phyloP scores from a whole-genome alignment of 2,329 filamentous ascomycete genomes.

The Saccharata proteae region DNA sequence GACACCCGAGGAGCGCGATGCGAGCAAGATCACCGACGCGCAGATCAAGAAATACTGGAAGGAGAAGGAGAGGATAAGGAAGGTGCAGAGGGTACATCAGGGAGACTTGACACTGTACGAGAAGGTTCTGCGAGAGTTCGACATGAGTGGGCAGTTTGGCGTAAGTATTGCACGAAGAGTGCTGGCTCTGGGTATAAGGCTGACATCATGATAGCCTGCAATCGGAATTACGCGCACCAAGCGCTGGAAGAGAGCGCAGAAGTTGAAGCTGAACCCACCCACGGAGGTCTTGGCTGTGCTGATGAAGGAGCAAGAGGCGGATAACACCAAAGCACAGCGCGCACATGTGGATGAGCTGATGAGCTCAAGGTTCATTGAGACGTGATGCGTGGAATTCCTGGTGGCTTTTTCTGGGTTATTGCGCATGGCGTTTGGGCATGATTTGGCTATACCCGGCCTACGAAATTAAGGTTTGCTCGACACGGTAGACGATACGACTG shows the following conservation, averaged over 20 bases:
- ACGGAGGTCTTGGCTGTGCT: constrained; percentile 83
- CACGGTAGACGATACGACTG: no score
- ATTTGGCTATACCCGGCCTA: no score
- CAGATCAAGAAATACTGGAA: constrained; percentile 72
- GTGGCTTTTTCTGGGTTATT: neutral
- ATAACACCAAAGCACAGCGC: constrained; percentile 43
- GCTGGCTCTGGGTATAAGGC: constrained; percentile 8
- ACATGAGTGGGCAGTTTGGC: constrained; percentile 82
- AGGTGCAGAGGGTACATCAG: constrained; percentile 66
- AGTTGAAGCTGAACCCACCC: constrained; percentile 73
- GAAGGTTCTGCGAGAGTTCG: constrained; percentile 84
- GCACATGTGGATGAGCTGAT: constrained; percentile 63
- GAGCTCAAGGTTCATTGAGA: constrained; percentile 35
- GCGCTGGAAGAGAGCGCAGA: constrained; percentile 79
- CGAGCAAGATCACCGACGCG: constrained; percentile 51
- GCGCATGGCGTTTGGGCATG: constrained; percentile 6
- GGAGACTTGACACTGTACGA: constrained; percentile 58
- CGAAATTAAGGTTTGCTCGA: no score
- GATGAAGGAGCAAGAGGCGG: constrained; percentile 53
- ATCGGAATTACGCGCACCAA: constrained; percentile 71
- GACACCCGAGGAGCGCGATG: constrained; percentile 39
- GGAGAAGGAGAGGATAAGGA: constrained; percentile 54
- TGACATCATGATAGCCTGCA: constrained; percentile 52
- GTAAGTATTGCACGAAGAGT: constrained; percentile 43
- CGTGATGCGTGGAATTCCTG: constrained; percentile 11